Evolutionary conservation across 2,329 filamentous ascomycete genomes (phyloP), one percentile per base, ranked within the genome.

Genomic region (Fusarium ambrosium): DNA sequence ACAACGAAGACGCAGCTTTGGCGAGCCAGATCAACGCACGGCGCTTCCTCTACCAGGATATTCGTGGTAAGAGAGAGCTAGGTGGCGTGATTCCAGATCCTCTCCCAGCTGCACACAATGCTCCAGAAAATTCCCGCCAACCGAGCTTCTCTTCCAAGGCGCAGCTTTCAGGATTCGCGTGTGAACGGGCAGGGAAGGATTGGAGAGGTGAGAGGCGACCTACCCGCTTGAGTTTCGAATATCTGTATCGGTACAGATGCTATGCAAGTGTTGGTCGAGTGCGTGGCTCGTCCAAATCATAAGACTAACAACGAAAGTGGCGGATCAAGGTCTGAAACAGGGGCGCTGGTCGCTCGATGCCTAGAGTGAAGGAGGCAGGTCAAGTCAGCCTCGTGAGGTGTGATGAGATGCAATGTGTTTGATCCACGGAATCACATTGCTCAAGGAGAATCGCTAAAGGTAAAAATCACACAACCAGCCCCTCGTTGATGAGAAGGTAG

Each of bases 21-120:
- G 62, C 59, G 62, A 68, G 73, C 62, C 60, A 68, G 66, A 43
- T 70, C 66, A 66, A 62, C 62, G 65, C 32, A 70, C 65, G 48
- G 64, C 51, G 61, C 60, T 62, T 68, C 34, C 67, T 69, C 62
- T 78, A 37, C 76, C 60, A 24, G 76, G 76, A 78, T 78, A 29
- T 70, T 77, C 72, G 70, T 73, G 74, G 74, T 65, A 62, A 58
- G 43, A 65, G 67, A 29, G 64, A 62, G 63, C 64, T 59, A 69
- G 64, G 72, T 78, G 76, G 76, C 76, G 68, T 78, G 76, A 76
- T 77, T 74, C 59, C 62, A 75, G 66, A 75, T 74, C 72, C 69
- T 70, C 60, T 65, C 66, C 70, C 70, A 75, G 55, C 62, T 75
- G 59, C 66, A 68, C 58, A 59, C 70, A 58, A 68, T 68, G 72